Evolutionary conservation across 768 basidiomycete species (phyloP).

Genomic region (Mycena leptocephala): DNA sequence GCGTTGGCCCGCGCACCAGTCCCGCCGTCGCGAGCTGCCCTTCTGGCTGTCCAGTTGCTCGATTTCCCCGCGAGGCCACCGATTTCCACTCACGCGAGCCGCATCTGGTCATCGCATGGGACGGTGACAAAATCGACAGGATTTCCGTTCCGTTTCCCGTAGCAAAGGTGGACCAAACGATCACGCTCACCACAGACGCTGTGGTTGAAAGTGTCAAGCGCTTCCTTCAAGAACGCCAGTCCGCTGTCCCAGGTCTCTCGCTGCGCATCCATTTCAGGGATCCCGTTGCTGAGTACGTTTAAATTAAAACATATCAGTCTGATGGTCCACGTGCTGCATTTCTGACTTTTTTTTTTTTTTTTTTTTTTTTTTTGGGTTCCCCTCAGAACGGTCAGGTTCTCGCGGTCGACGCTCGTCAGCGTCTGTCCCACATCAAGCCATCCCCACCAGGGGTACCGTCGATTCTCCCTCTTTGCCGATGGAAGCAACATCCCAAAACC

Average conservation of each 20-base stretch:
- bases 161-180: no score
- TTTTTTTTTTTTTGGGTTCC: no score
- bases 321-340: no score
- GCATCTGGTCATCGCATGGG: conserved; percentile 43
- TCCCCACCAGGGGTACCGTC: conserved; percentile 31
- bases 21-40: conserved; percentile 35
- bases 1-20: conserved; percentile 33
- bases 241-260: conserved; percentile 30
- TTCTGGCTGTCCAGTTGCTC: conserved; percentile 40
- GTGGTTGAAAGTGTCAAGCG: conserved; percentile 32
- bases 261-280: conserved; percentile 41
- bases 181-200: conserved; percentile 25
- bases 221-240: conserved; percentile 31
- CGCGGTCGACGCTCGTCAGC: conserved; percentile 44
- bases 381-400: conserved; percentile 40
- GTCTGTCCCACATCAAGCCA: conserved; percentile 43
- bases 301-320: no score
- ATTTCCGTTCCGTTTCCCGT: conserved; percentile 33
- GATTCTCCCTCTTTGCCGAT: conserved; percentile 37
- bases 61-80: conserved; percentile 37
- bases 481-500: background rate
- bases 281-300: conserved; percentile 40
- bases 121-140: conserved; percentile 44
- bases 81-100: conserved; percentile 30
- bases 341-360: no score